A percentile compares a stretch with the other conserved stretches of the same genome.
These are phyloP conservation scores for Monascus purpureus DNA, from an alignment of 495 filamentous ascomycete genomes.

Conservation along the genomic window DNA sequence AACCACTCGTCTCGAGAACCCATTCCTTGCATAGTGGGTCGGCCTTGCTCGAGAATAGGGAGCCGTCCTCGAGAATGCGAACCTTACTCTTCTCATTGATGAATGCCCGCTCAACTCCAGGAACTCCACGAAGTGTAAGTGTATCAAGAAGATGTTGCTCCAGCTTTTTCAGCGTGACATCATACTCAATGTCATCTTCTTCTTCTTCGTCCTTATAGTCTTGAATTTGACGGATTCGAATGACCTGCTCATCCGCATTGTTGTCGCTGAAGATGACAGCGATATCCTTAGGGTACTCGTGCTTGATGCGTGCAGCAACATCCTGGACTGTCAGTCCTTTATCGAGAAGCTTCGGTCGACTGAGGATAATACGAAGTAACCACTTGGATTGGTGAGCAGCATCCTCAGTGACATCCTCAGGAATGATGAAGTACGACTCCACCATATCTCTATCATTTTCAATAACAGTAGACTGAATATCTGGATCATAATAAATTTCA, in stretches of 20 bases:
- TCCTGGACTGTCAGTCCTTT: conserved; percentile 87
- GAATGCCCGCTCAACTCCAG: conserved; percentile 80
- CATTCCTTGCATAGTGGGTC: conserved; percentile 71
- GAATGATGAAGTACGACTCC: conserved; percentile 91
- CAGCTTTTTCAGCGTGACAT: conserved; percentile 77
- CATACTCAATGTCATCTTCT: conserved; percentile 71
- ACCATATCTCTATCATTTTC: conserved; percentile 85
- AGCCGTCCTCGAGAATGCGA: conserved; percentile 46
- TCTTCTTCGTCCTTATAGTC: conserved; percentile 60
- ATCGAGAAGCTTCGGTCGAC: conserved; percentile 84
- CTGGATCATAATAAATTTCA: conserved; percentile 96
- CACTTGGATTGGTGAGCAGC: conserved; percentile 75
- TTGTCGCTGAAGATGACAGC: conserved; percentile 95
- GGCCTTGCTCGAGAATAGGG: conserved; percentile 52
- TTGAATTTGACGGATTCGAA: conserved; percentile 76
- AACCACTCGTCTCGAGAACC: conserved; percentile 89
- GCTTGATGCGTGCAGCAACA: conserved; percentile 78
- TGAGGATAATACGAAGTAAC: conserved; percentile 87
- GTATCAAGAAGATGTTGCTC: conserved; percentile 84
- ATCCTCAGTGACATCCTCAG: conserved; percentile 62
- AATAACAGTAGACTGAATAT: conserved; percentile 73
- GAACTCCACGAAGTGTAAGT: conserved; percentile 77
- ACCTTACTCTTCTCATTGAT: conserved; percentile 67
- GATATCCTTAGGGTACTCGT: conserved; percentile 72
- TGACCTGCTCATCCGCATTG: conserved; percentile 89